These are phyloP conservation scores for Ascochyta viciae-villosae DNA, from an alignment of 2,329 filamentous ascomycete species.

Conservation along the genomic window DNA sequence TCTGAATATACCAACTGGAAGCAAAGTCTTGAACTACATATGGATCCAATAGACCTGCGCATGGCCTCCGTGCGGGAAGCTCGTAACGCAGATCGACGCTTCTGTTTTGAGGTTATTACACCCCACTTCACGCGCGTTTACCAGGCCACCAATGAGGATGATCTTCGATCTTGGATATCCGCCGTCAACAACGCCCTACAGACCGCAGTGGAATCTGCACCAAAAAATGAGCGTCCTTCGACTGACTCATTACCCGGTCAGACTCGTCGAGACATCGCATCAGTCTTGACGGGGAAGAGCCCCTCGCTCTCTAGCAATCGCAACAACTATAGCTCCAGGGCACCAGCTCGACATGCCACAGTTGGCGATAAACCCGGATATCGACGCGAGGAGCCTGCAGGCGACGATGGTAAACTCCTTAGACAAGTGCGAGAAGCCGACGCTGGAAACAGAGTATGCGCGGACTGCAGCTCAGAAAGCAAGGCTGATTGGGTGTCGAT, in stretches of 20 bases:
- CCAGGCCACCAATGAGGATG: conserved; percentile 96
- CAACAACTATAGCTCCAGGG: conserved; percentile 57
- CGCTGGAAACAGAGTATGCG: conserved; percentile 91
- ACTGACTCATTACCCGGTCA: conserved; percentile 63
- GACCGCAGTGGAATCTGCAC: conserved; percentile 87
- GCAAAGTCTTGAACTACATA: conserved; percentile 92
- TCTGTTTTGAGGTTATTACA: conserved; percentile 98
- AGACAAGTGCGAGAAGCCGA: conserved; percentile 89
- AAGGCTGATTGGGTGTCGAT: conserved; percentile 99
- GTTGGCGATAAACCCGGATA: conserved; percentile 85
- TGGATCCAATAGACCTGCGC: conserved; percentile 95
- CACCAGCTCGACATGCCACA: conserved; percentile 84
- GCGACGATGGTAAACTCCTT: conserved; percentile 84
- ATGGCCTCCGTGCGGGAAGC: conserved; percentile 98
- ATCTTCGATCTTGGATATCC: conserved; percentile 96
- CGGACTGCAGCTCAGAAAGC: conserved; percentile 87
- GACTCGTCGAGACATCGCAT: conserved; percentile 85
- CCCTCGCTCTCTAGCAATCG: conserved; percentile 71
- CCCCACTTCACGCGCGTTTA: conserved; percentile 96
- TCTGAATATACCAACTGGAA: conserved; percentile 99
- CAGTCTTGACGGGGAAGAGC: conserved; percentile 90
- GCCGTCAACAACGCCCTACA: conserved; percentile 98
- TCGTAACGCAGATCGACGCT: conserved; percentile 89
- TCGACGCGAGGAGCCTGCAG: conserved; percentile 73
- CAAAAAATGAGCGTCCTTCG: conserved; percentile 57